A percentile compares a stretch with the other conserved stretches of the same genome.
phyloP scores from a whole-genome alignment of 306 rosid species.

The Medicago arabica region DNA sequence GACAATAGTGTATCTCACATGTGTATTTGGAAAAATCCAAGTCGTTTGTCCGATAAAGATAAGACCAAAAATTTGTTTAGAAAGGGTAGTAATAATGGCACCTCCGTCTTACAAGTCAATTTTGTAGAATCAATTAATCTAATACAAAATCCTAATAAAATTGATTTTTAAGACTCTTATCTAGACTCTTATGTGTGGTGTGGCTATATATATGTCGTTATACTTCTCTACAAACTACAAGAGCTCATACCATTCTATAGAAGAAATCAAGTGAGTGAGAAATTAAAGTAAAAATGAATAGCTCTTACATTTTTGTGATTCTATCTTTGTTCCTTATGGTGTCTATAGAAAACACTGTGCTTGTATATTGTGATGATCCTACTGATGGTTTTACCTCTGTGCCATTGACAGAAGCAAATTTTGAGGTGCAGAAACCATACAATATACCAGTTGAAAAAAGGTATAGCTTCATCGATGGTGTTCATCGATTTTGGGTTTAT shows the following conservation, averaged over 20 bases:
- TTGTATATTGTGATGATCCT: constrained; percentile 48
- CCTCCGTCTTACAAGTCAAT: too few species aligned
- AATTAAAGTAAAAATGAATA: constrained; percentile 34
- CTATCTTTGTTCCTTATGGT: not conserved
- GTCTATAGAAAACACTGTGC: not conserved
- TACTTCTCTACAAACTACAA: too few species aligned
- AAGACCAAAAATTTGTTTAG: too few species aligned
- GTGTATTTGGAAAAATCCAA: too few species aligned
- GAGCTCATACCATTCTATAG: not conserved
- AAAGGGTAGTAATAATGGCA: too few species aligned
- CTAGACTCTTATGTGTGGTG: not conserved
- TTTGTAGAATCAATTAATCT: too few species aligned
- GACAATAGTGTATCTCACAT: too few species aligned
- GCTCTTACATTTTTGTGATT: not conserved
- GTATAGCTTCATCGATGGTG: constrained; percentile 47
- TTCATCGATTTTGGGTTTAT: constrained; percentile 53
- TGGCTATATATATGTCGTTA: not conserved
- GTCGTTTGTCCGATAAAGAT: too few species aligned
- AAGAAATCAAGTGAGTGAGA: not conserved
- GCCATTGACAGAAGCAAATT: constrained; percentile 46
- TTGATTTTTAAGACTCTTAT: too few species aligned
- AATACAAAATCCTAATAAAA: too few species aligned
- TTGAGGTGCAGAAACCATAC: constrained; percentile 49
- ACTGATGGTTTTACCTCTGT: constrained; percentile 56
- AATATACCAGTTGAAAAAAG: constrained; percentile 46